Base-by-base conservation (phyloP, 495 filamentous ascomycete species). In the Hypoxylon fragiforme region DNA sequence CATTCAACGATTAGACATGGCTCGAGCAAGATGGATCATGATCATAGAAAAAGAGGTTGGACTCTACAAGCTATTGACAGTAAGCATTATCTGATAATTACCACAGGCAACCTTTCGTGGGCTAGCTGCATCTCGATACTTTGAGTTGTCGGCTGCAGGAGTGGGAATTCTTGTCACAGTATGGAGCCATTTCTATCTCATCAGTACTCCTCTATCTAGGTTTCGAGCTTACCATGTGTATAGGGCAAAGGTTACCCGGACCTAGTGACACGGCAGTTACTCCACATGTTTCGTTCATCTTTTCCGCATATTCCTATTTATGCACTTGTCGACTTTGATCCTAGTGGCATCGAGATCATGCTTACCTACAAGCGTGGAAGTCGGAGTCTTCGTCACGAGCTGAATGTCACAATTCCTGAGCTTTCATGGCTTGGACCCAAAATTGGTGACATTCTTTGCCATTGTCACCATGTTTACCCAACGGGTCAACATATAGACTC, bases 241-340 rank as follows among this genome's bases (percentile, higher is more conserved):
- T 50, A 90, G 90, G 89, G 83, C 0, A 97, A 96, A 76, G 94
- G 94, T 0, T 97, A 95, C 68, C 92, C 94, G 0, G 94, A 98
- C 62, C 75, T 96, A 18, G 77, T 80, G 3, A 95, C 92, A 0
- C 73, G 95, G 24, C 78, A 80, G 35, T 91, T 97, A 46, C 74
- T 89, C 2, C 68, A 70, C 16, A 20, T 67, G n/a, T 18, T 86
- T 0, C 73, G 76, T 1, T 59, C 50, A 0, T 48, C 47, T 4
- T 62, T 61, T 41, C 65, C 71, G 1, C 30, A 61, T 1, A 64
- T 82, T 1, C 78, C 74, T 0, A 78, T 94, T 20, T 85, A 81
- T 48, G 84, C 76, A 1, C 74, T 97, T 0, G 84, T 91, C 1
- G 94, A 98, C 63, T 88, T 84, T 45, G 92, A 97, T 57, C 89